A percentile compares a stretch with the other conserved stretches of the same genome.
Conservation (phyloP, 2,329 filamentous ascomycete genomes). For the Pseudogymnoascus sp. region DNA sequence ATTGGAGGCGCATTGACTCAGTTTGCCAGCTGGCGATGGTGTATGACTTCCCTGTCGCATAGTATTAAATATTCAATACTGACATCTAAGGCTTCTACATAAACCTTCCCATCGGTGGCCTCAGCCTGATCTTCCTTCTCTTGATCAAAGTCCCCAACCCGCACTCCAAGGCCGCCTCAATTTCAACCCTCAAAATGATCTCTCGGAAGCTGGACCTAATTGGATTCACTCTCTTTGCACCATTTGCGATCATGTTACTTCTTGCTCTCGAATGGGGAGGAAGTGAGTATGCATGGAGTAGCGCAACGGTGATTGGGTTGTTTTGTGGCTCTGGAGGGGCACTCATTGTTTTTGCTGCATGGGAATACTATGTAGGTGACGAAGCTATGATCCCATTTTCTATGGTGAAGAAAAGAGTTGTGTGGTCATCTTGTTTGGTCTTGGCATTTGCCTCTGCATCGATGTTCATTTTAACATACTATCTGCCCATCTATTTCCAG, state of each 20-base stretch:
- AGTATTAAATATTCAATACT: no score
- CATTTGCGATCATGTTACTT: conserved; percentile 12
- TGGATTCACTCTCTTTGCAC: conserved; percentile 9
- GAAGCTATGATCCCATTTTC: conserved; percentile 22
- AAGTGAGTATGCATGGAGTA: conserved; percentile 26
- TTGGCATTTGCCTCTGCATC: conserved; percentile 33
- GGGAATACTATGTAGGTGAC: conserved; percentile 21
- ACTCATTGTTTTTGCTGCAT: conserved; percentile 20
- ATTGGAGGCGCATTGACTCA: no score
- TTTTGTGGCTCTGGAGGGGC: conserved; percentile 19
- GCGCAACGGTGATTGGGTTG: conserved; percentile 21
- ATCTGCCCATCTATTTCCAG: conserved; percentile 40
- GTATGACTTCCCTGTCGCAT: no score
- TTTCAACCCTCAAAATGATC: no score
- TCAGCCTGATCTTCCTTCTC: not conserved
- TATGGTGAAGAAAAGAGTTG: conserved; percentile 16
- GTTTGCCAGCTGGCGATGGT: no score
- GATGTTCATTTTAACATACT: conserved; percentile 33
- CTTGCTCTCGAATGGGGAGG: conserved; percentile 30
- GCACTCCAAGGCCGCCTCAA: no score
- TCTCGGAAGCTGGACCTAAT: not conserved
- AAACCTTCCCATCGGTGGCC: no score
- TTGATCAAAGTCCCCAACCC: no score
- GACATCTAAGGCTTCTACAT: no score
- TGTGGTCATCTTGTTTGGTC: conserved; percentile 14